Evolutionary conservation across 495 filamentous ascomycete genomes (phyloP), one percentile per base, ranked within the genome.

Genomic region (Aspergillus saccharolyticus): DNA sequence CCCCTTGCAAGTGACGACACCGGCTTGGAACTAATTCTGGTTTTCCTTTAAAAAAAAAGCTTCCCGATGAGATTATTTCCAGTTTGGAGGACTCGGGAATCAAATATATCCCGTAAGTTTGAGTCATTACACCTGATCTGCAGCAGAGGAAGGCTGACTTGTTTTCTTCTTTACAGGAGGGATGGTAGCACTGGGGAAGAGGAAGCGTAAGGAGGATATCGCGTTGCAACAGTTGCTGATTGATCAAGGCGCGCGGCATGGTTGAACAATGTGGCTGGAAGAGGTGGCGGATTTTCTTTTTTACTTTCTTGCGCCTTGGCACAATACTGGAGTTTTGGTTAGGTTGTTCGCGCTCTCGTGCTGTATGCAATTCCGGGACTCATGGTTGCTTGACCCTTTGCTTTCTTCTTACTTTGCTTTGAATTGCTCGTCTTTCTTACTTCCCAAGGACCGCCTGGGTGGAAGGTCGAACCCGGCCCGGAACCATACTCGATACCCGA

Each of bases 41-140:
- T 12, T n/a, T n/a, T n/a, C n/a, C n/a, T n/a, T n/a, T n/a, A n/a
- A n/a, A n/a, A n/a, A n/a, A n/a, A n/a, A 59, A 83, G 79, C 75
- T 84, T 47, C 80, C 82, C 15, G 75, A 88, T 57, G 87, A 91
- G 52, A 80, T 89, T 19, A 76, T 85, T 42, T 74, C 78, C 44
- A 73, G 74, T 43, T 70, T 91, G 44, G 85, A 89, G 68, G 86
- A 89, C 66, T 85, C 82, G 39, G 81, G 86, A 39, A 76, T 85
- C 43, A 82, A 82, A 67, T 89, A 89, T 57, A 85, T 90, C 44
- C 87, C 88, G 73, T 78, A 68, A 44, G 76, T 72, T 22, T 42
- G 20, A 28, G 10, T 9, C 45, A 20, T 47, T 4, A n/a, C n/a
- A n/a, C n/a, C n/a, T n/a, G n/a, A n/a, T n/a, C n/a, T n/a, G n/a